Evolutionary conservation across 148 eudicot species (phyloP).

Genomic region (Fagopyrum esculentum): DNA sequence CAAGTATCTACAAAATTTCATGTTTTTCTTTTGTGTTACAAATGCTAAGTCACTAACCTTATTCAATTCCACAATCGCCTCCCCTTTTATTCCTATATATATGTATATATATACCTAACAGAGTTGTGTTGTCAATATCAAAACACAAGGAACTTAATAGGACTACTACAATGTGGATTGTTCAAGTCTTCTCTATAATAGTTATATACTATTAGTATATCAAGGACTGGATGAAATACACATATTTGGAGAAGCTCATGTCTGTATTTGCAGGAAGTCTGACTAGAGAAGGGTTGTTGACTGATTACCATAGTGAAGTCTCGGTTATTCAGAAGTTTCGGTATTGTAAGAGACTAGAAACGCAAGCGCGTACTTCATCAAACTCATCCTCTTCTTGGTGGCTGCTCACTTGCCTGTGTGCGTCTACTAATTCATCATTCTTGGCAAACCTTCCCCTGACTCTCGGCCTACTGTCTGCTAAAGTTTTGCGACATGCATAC

Average conservation of each 20-base stretch:
- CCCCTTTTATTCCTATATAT: conserved; percentile 3
- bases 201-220: conserved; percentile 12
- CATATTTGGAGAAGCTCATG: conserved; percentile 57
- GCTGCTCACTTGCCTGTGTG: conserved; percentile 34
- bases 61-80: not conserved
- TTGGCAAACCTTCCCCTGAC: conserved; percentile 97
- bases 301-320: not conserved
- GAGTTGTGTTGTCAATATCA: too few relatives aligned
- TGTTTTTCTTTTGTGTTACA: not conserved
- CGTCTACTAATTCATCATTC: conserved; percentile 65
- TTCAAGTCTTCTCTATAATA: not conserved
- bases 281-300: conserved; percentile 17
- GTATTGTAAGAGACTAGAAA: not conserved
- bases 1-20: conserved; percentile 1
- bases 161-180: not conserved
- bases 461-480: conserved; percentile 90
- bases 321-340: not conserved
- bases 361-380: conserved; percentile 39
- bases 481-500: conserved; percentile 95
- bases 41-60: conserved; percentile 2
- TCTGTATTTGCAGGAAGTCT: conserved; percentile 24
- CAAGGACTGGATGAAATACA: conserved; percentile 71
- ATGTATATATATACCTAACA: not conserved
- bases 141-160: not conserved
- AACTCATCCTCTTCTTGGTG: conserved; percentile 63